Evolutionary conservation across 352 stramenopile genomes (phyloP), one percentile per base, ranked within the genome.

Genomic region (Globisporangium apiculatum): DNA sequence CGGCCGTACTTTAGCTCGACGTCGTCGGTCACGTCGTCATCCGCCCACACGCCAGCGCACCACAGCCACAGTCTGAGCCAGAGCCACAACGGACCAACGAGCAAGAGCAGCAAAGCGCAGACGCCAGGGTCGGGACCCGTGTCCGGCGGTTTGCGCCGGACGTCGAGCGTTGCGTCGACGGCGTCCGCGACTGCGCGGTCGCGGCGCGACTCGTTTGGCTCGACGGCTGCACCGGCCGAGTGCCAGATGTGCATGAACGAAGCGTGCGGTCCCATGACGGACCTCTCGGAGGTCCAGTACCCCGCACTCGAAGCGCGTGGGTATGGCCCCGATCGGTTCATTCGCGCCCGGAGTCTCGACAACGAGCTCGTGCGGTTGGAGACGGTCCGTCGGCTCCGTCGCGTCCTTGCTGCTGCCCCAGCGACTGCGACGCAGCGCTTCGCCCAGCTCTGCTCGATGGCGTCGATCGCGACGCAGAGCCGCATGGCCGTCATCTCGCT

Each of bases 401-500:
- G 68, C 11, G 81, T 70, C 15, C 61, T 89, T 24, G 64, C 71
- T 24, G 73, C 66, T 1, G 73, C 75, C 1, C 67, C 75, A 0
- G 71, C 68, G 50, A 57, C 72, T 5, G 66, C 69, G 40, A 43
- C 40, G 24, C 70, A 82, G 52, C 72, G 76, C 24, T 71, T 92
- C 36, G 61, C 65, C 37, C 81, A 92, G 54, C 79, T 92, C 55
- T 85, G 75, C 56, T 79, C 78, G 46, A 91, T 94, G 79, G 79
- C 81, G 31, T 71, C 81, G 43, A 94, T 90, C 48, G 83, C 81
- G 10, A 76, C 80, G 4, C 68, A 82, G 46, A 89, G 73, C 35
- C 68, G 77, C n/a, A 67, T 88, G n/a, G 80, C 77, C 15, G 51
- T 89, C 1, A 64, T 91, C n/a, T 82, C 78, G 1, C 64, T 94